Percentiles rank a stretch among this genome's conserved stretches.
These are phyloP conservation scores for Cadophora gregata DNA, from an alignment of 2,329 filamentous ascomycete genomes.

Conservation along the genomic window DNA sequence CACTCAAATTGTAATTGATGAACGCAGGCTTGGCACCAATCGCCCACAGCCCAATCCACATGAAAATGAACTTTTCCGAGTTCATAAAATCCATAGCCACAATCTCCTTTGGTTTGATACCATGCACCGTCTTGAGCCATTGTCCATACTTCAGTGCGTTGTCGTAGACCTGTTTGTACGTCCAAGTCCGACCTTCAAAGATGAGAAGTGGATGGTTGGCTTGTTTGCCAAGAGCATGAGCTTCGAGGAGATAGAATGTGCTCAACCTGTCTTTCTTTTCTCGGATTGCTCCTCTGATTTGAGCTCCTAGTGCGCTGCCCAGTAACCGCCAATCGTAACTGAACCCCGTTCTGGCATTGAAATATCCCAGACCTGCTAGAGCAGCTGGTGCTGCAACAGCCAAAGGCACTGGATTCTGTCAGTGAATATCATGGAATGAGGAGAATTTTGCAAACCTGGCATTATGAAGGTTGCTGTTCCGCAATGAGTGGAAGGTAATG, in stretches of 20 bases:
- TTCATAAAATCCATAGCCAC: constrained; percentile 85
- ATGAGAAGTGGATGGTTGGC: constrained; percentile 66
- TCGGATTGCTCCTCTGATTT: constrained; percentile 51
- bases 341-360: constrained; percentile 73
- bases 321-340: constrained; percentile 70
- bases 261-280: constrained; percentile 67
- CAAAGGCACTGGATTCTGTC: constrained; percentile 51
- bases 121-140: constrained; percentile 71
- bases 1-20: constrained; percentile 84
- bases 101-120: constrained; percentile 73
- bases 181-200: constrained; percentile 72
- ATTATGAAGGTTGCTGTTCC: constrained; percentile 21
- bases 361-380: constrained; percentile 73
- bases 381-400: constrained; percentile 64
- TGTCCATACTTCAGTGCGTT: constrained; percentile 72
- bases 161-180: constrained; percentile 78
- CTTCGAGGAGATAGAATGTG: constrained; percentile 78
- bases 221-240: constrained; percentile 60
- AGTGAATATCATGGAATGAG: not conserved
- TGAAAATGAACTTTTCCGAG: constrained; percentile 75
- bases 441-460: constrained; percentile 34
- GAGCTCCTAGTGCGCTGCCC: constrained; percentile 55
- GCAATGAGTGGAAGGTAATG: not conserved
- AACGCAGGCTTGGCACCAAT: constrained; percentile 84
- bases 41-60: constrained; percentile 79